Percentiles rank a stretch among this genome's conserved stretches.
Evolutionary conservation across 306 rosid genomes (phyloP).

Genomic region (Herpetospermum pedunculosum): DNA sequence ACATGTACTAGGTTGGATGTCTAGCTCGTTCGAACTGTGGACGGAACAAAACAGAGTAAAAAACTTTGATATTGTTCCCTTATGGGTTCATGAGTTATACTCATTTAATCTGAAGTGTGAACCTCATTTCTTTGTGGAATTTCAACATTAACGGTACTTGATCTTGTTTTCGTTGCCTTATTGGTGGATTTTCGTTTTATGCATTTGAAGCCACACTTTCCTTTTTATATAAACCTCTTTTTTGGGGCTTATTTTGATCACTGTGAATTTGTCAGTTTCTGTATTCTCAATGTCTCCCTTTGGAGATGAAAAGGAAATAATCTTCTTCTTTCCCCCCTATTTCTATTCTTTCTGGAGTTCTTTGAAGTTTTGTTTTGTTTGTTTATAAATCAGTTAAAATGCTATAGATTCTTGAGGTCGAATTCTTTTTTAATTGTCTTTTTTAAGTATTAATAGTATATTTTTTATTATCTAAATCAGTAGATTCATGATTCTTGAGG

Average conservation of each 20-base stretch:
- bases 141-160: conserved; percentile 5
- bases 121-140: conserved; percentile 28
- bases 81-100: neutral
- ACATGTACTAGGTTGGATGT: neutral
- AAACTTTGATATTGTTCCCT: neutral
- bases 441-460: too few species aligned
- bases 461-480: too few species aligned
- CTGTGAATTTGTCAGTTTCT: neutral
- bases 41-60: neutral
- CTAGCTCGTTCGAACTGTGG: neutral
- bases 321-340: neutral
- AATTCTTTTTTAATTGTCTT: too few species aligned
- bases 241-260: neutral
- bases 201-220: neutral
- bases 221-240: neutral
- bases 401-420: neutral
- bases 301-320: neutral
- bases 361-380: neutral
- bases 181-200: conserved; percentile 11
- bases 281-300: neutral
- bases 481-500: neutral
- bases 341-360: neutral
- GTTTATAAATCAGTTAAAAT: too few species aligned
- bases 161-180: conserved; percentile 2
- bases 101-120: conserved; percentile 1